Evolutionary conservation across 345 rosid genomes (phyloP).

Genomic region (Heritiera littoralis): DNA sequence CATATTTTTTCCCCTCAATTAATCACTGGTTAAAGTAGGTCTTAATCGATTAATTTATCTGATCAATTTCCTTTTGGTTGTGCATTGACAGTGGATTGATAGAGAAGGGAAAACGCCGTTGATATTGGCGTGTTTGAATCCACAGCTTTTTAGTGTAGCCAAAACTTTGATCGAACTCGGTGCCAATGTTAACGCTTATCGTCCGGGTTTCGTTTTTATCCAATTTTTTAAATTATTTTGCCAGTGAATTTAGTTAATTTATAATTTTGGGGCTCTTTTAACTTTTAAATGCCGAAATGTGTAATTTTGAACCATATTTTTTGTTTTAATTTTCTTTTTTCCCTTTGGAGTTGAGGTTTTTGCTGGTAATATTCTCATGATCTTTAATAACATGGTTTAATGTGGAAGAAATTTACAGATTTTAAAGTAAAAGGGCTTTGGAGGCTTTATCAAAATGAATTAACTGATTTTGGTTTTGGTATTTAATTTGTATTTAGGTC

Average conservation of each 20-base stretch:
- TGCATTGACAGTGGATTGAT: constrained; percentile 72
- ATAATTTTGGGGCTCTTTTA: not conserved
- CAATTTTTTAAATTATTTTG: not conserved
- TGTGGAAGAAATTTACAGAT: not conserved
- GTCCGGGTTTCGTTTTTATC: constrained; percentile 53
- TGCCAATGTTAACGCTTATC: constrained; percentile 81
- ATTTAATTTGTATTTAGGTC: constrained; percentile 47
- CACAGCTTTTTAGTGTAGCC: constrained; percentile 64
- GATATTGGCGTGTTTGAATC: constrained; percentile 76
- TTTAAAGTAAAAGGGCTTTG: not conserved
- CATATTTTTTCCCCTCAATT: not conserved
- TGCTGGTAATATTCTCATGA: not conserved
- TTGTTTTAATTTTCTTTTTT: not conserved
- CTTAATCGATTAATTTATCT: not conserved
- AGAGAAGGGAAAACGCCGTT: constrained; percentile 92
- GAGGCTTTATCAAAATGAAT: constrained; percentile 9
- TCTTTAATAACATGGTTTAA: not conserved
- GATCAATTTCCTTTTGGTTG: not conserved
- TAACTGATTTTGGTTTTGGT: not conserved
- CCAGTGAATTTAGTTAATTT: not conserved
- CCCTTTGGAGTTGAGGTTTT: not conserved
- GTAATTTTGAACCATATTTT: not conserved
- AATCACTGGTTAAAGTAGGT: not conserved
- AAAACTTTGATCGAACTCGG: constrained; percentile 85
- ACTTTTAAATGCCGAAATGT: not conserved